These are phyloP conservation scores for Bryoerythrophyllum caledonicum DNA, from an alignment of 225 moss, liverwort and hornwort species.

Conservation along the genomic window DNA sequence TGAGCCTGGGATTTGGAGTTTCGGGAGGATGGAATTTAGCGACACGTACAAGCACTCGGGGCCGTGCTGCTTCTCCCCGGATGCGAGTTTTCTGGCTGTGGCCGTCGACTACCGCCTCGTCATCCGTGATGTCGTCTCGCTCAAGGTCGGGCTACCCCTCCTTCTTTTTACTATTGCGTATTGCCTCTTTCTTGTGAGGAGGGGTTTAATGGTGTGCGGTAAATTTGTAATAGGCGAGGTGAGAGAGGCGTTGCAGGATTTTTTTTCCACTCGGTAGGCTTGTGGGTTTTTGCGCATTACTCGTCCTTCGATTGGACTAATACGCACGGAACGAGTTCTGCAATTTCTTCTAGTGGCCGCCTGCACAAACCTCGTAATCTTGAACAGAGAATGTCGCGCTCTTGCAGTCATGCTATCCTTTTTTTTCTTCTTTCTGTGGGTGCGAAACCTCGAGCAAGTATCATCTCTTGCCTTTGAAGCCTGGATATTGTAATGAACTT, in stretches of 20 bases:
- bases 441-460: neutral
- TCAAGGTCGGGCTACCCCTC: slow-evolving; percentile 53
- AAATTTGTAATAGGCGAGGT: neutral
- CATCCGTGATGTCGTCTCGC: slow-evolving; percentile 74
- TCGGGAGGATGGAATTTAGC: slow-evolving; percentile 88
- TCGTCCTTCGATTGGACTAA: neutral
- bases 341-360: neutral
- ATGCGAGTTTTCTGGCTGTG: slow-evolving; percentile 77
- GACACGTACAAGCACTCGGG: slow-evolving; percentile 96
- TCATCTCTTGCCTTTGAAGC: slow-evolving; percentile 10
- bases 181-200: neutral
- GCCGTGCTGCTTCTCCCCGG: slow-evolving; percentile 79
- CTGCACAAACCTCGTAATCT: neutral
- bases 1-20: neutral
- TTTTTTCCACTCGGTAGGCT: neutral
- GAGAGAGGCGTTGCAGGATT: neutral
- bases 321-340: neutral
- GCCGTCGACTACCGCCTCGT: slow-evolving; percentile 94
- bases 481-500: neutral
- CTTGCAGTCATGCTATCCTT: slow-evolving; percentile 1
- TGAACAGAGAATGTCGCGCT: neutral
- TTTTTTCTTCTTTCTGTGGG: neutral
- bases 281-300: slow-evolving; percentile 4
- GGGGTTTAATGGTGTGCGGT: neutral
- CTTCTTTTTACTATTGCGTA: neutral